Percentiles rank a stretch among this genome's conserved stretches.
Conservation (phyloP, 768 basidiomycete genomes). For the Lentinula aciculospora region DNA sequence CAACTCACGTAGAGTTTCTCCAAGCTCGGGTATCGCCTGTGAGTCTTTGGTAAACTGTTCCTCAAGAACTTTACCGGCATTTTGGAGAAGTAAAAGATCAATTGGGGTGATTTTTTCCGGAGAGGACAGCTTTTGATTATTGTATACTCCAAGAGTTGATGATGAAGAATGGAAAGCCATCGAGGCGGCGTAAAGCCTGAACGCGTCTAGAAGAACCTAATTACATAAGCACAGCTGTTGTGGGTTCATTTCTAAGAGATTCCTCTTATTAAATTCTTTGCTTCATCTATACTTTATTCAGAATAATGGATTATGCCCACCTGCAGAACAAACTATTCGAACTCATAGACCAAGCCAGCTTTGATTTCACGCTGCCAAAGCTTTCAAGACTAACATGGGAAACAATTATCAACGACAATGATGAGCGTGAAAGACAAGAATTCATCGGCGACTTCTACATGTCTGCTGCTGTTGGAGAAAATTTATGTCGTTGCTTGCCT, state of each 20-base stretch:
- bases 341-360: slow-evolving; percentile 14
- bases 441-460: slow-evolving; percentile 44
- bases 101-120: slow-evolving; percentile 30
- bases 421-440: slow-evolving; percentile 32
- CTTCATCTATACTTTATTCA: not conserved
- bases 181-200: not conserved
- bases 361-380: slow-evolving; percentile 24
- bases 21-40: slow-evolving; percentile 69
- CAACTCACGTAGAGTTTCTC: slow-evolving; percentile 60
- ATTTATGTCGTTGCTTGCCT: slow-evolving; percentile 29
- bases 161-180: slow-evolving; percentile 11
- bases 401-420: slow-evolving; percentile 13
- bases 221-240: not conserved
- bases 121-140: not conserved
- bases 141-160: slow-evolving; percentile 7
- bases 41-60: slow-evolving; percentile 70
- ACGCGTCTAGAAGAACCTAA: not conserved
- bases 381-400: slow-evolving; percentile 25
- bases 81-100: slow-evolving; percentile 59
- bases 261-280: not conserved
- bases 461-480: slow-evolving; percentile 33
- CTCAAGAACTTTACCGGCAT: slow-evolving; percentile 60
- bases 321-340: slow-evolving; percentile 15
- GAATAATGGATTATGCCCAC: not conserved
- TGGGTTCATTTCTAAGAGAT: too few relatives aligned